Conservation (phyloP, 2,329 filamentous ascomycete species). For the Pestalotiopsis sp. region DNA sequence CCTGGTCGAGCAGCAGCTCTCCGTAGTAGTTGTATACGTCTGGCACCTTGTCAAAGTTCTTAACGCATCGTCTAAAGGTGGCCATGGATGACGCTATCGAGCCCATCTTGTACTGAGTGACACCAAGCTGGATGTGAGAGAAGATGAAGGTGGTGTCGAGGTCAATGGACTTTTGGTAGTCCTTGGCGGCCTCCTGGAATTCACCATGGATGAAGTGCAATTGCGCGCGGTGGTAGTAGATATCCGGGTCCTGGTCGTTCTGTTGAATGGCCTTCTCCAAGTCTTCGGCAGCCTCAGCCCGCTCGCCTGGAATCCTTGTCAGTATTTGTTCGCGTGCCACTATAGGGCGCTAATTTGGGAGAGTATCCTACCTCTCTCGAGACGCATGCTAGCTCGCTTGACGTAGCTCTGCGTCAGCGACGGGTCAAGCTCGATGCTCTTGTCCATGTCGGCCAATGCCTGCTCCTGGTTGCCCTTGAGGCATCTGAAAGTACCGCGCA, state of each 20-base stretch:
- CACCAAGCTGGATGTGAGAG: slow-evolving; percentile 98
- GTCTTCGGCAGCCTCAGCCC: slow-evolving; percentile 83
- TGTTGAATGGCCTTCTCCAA: slow-evolving; percentile 84
- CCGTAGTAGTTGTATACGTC: slow-evolving; percentile 99
- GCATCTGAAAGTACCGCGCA: slow-evolving; percentile 95
- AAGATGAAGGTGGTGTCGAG: slow-evolving; percentile 96
- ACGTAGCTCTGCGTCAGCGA: slow-evolving; percentile 94
- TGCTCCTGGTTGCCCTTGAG: slow-evolving; percentile 84
- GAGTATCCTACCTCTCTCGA: slow-evolving; percentile 74
- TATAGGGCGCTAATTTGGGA: background rate
- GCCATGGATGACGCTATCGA: slow-evolving; percentile 98
- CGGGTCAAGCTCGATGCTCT: slow-evolving; percentile 88
- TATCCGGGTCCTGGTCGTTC: slow-evolving; percentile 88
- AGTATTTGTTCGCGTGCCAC: background rate
- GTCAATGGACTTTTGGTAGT: slow-evolving; percentile 99
- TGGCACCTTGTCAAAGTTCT: slow-evolving; percentile 95
- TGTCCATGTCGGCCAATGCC: slow-evolving; percentile 84
- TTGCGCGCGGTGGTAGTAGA: slow-evolving; percentile 98
- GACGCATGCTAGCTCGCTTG: slow-evolving; percentile 96
- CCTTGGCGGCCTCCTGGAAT: slow-evolving; percentile 90
- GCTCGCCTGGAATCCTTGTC: slow-evolving; percentile 59
- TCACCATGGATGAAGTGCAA: slow-evolving; percentile 97
- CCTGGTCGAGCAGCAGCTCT: slow-evolving; percentile 93
- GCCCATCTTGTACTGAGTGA: slow-evolving; percentile 99
- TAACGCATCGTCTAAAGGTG: slow-evolving; percentile 94